phyloP scores from a whole-genome alignment of 768 basidiomycete genomes.

The Ramaria rubella region DNA sequence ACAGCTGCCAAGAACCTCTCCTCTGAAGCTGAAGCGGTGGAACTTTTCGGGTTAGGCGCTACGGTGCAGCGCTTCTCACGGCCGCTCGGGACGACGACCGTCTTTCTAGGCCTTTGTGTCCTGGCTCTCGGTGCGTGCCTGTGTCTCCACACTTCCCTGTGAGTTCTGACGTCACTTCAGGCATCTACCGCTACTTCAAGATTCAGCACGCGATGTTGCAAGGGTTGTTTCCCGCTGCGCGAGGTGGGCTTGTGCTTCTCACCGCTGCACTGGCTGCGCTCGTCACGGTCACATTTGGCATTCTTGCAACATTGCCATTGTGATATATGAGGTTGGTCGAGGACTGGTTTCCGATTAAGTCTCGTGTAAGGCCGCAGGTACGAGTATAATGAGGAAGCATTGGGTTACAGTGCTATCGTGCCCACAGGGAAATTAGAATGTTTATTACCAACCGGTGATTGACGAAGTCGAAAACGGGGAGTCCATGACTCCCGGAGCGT shows the following conservation, averaged over 20 bases:
- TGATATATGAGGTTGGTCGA: no score
- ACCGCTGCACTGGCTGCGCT: conserved; percentile 25
- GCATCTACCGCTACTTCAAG: conserved; percentile 33
- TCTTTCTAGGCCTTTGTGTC: conserved; percentile 31
- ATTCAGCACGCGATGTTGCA: conserved; percentile 32
- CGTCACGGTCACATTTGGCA: conserved; percentile 19
- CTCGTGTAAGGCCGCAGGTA: no score
- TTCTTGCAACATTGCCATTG: background rate
- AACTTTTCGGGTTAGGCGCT: background rate
- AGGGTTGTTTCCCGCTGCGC: conserved; percentile 38
- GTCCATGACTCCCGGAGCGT: no score
- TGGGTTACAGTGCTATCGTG: no score
- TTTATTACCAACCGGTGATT: no score
- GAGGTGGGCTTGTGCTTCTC: conserved; percentile 27
- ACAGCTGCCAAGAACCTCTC: conserved; percentile 19
- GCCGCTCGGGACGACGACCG: conserved; percentile 39
- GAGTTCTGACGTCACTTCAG: conserved; percentile 15
- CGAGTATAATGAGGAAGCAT: no score
- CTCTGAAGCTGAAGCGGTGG: background rate
- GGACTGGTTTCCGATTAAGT: no score
- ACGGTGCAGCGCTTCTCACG: conserved; percentile 27
- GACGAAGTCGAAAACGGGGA: no score
- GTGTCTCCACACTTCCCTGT: background rate
- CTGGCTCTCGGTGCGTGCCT: conserved; percentile 27
- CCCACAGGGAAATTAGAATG: no score